A percentile compares a stretch with the other conserved stretches of the same genome.
These are phyloP conservation scores for Boletus edulis DNA, from an alignment of 768 basidiomycete species.

Conservation along the genomic window DNA sequence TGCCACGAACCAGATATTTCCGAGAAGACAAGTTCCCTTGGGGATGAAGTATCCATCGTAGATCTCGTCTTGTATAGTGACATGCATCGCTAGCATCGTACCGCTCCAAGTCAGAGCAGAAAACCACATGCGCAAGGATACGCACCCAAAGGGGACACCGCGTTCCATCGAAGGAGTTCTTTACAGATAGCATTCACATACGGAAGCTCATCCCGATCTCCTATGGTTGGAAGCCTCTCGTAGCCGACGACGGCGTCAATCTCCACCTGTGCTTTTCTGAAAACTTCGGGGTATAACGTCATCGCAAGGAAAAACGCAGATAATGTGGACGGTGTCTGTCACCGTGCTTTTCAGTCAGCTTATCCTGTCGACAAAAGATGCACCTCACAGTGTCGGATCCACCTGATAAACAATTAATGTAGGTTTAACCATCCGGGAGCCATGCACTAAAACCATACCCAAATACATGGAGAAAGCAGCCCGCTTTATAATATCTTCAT, in stretches of 20 bases:
- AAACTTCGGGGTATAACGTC: constrained; percentile 6
- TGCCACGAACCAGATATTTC: constrained; percentile 9
- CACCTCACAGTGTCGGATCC: constrained; percentile 14
- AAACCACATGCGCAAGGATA: not conserved
- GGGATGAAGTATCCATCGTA: constrained; percentile 22
- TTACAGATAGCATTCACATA: constrained; percentile 17
- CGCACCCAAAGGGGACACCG: not conserved
- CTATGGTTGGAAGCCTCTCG: constrained; percentile 10
- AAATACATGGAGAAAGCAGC: constrained; percentile 14
- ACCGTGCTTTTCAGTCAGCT: constrained; percentile 1
- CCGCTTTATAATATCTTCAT: constrained; percentile 15
- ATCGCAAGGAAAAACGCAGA: constrained; percentile 21
- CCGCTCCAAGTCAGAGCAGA: not conserved
- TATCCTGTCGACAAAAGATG: constrained; percentile 18
- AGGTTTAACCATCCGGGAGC: not conserved
- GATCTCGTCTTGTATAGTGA: constrained; percentile 12
- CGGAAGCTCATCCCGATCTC: constrained; percentile 11
- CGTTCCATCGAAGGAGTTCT: constrained; percentile 13
- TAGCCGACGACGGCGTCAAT: constrained; percentile 9
- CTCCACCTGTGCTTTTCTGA: constrained; percentile 11
- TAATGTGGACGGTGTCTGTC: constrained; percentile 8
- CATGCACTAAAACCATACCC: constrained; percentile 3
- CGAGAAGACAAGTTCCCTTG: constrained; percentile 8
- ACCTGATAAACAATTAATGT: constrained; percentile 24
- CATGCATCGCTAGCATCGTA: not conserved